Base-by-base conservation (phyloP, 2,329 filamentous ascomycete genomes). In the Penicillium sp. region DNA sequence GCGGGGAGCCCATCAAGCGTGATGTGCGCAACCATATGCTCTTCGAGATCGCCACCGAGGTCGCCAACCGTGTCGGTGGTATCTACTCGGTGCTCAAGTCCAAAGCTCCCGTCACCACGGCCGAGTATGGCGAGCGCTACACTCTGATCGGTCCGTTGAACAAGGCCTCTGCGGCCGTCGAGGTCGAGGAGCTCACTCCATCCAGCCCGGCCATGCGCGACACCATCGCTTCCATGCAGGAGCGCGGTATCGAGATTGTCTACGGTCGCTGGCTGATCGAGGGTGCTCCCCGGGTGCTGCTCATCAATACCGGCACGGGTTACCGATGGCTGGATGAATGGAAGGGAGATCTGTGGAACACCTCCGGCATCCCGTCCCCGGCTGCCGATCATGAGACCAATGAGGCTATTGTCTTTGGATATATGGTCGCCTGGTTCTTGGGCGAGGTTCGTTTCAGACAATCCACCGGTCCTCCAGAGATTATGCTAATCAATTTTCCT, bases 61-160 rank as follows among this genome's bases (percentile, higher is more conserved):
- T 98, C 70, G 95, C 95, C 64, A 96, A 98, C 84, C 88, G 95
- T 85, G 95, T 99, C 64, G 95, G 95, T 74, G 95, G 95, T 72
- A 99, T 99, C 81, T 99, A 99, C 84, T 98, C 94, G 16, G 95
- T 99, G 68, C 89, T 99, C 80, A 99, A 99, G 80, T 99, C 95
- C 64, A 99, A 99, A 80, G 94, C 95, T 40, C 94, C 95, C 54
- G 95, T 98, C 64, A 98, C 95, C 46, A 97, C 94, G 0, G 93
- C 93, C 63, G 95, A 99, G 79, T 99, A 98, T 95, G 95, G 95
- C 79, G 93, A 97, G 62, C 88, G 92, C 68, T 99, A 99, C 80
- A 96, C 92, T 30, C 86, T 98, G 67, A 93, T 99, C 76, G 95
- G 95, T 1, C 95, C 95, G 60, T 88, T 96, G 75, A 97, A 98